Evolutionary conservation across 345 rosid species (phyloP).

Genomic region (Hibiscus mutabilis): DNA sequence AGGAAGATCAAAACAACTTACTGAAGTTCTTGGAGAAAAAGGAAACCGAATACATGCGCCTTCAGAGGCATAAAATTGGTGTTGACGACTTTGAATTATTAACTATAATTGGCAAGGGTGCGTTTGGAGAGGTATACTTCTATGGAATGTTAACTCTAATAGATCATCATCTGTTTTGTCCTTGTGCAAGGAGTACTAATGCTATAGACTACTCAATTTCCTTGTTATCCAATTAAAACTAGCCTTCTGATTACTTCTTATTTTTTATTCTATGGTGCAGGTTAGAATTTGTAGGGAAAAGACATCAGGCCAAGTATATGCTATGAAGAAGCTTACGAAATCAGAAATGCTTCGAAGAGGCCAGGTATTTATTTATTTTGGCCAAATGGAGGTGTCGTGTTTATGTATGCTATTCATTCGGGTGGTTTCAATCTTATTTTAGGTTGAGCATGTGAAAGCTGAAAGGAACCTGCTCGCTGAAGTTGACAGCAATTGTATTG

Average conservation of each 20-base stretch:
- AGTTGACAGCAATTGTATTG: conserved; percentile 94
- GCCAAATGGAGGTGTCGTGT: neutral
- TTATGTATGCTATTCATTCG: conserved; percentile 6
- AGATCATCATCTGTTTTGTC: conserved; percentile 2
- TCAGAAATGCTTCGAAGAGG: conserved; percentile 99
- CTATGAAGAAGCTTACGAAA: conserved; percentile 89
- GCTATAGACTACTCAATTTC: neutral
- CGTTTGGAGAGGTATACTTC: conserved; percentile 68
- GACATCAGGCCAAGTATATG: conserved; percentile 83
- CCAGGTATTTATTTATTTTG: conserved; percentile 47
- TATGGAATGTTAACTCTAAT: neutral
- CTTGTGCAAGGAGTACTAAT: neutral
- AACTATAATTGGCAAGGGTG: conserved; percentile 85
- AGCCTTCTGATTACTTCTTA: neutral
- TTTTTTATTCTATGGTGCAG: conserved; percentile 31
- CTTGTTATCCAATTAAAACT: neutral
- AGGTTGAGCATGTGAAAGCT: conserved; percentile 97
- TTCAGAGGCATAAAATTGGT: conserved; percentile 93
- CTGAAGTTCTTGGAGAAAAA: conserved; percentile 88
- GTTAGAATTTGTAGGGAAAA: conserved; percentile 90
- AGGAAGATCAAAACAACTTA: conserved; percentile 92
- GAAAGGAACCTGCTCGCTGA: conserved; percentile 95
- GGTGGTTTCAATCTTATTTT: conserved; percentile 11
- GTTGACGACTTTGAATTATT: conserved; percentile 84
- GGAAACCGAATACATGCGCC: conserved; percentile 97